Evolutionary conservation across 345 rosid species (phyloP).

Genomic region (Citrus sp.): DNA sequence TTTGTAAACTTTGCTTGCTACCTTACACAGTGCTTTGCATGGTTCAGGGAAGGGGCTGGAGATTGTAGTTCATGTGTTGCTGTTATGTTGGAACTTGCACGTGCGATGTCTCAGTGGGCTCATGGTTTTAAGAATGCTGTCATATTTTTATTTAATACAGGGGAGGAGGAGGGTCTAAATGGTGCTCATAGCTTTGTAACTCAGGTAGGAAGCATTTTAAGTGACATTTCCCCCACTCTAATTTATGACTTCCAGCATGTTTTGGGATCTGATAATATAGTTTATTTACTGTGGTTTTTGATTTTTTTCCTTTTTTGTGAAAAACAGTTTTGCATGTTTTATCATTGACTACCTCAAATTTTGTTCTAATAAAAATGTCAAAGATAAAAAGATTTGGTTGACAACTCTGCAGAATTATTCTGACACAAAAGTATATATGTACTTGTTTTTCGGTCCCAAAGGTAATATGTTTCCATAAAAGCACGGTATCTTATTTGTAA

Average conservation of each 20-base stretch:
- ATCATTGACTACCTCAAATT: not conserved
- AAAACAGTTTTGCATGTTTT: not conserved
- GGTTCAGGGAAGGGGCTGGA: conserved; percentile 90
- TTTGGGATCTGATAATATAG: no score
- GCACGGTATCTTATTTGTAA: not conserved
- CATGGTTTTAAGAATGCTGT: conserved; percentile 87
- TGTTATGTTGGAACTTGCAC: conserved; percentile 96
- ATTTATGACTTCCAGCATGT: not conserved
- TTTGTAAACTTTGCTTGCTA: not conserved
- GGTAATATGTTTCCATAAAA: not conserved
- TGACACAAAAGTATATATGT: not conserved
- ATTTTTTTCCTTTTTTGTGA: no score
- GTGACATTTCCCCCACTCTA: not conserved
- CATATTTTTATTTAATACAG: conserved; percentile 85
- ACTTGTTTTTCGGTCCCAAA: not conserved
- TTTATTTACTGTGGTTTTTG: no score
- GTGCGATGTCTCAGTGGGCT: conserved; percentile 90
- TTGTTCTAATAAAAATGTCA: not conserved
- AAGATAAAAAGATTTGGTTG: not conserved
- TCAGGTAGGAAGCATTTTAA: conserved; percentile 52
- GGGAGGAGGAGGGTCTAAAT: conserved; percentile 94
- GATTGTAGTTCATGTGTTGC: conserved; percentile 96
- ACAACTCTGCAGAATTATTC: not conserved
- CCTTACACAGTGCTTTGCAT: conserved; percentile 12
- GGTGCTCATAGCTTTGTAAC: conserved; percentile 99